Conservation (phyloP, 495 filamentous ascomycete genomes). For the Aspergillus mulundensis region DNA sequence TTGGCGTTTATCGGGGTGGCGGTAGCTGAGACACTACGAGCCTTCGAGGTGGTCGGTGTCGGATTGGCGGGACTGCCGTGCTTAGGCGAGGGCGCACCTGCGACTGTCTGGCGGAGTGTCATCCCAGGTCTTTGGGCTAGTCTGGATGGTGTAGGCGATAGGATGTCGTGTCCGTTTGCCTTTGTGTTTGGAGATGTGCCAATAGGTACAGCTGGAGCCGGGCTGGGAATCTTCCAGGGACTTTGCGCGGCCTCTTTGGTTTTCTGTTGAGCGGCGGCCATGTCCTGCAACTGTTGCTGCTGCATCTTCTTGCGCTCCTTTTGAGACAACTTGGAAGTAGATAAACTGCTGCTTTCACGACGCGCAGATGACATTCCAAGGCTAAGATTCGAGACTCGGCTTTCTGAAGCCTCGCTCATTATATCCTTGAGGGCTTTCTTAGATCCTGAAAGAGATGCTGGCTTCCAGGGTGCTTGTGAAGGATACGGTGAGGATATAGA, state of each 20-base stretch:
- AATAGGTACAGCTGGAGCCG: conserved; percentile 17
- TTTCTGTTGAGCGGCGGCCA: conserved; percentile 42
- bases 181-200: conserved; percentile 20
- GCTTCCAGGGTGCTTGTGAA: conserved; percentile 55
- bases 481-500: conserved; percentile 12
- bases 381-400: conserved; percentile 64
- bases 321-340: conserved; percentile 67
- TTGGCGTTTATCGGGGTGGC: background rate
- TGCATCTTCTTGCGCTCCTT: conserved; percentile 85
- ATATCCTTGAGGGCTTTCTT: conserved; percentile 82
- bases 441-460: conserved; percentile 47
- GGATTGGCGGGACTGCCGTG: conserved; percentile 28
- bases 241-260: conserved; percentile 47
- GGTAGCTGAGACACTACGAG: conserved; percentile 27
- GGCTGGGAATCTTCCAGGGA: conserved; percentile 66
- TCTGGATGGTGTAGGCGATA: conserved; percentile 22
- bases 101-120: conserved; percentile 60
- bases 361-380: conserved; percentile 55
- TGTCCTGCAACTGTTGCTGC: conserved; percentile 61
- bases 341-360: conserved; percentile 31
- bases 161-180: conserved; percentile 18
- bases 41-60: conserved; percentile 20
- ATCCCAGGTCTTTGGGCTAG: conserved; percentile 47
- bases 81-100: conserved; percentile 42
- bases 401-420: conserved; percentile 68